Evolutionary conservation across 495 filamentous ascomycete species (phyloP).

Genomic region (Penicillium ochrochloron): DNA sequence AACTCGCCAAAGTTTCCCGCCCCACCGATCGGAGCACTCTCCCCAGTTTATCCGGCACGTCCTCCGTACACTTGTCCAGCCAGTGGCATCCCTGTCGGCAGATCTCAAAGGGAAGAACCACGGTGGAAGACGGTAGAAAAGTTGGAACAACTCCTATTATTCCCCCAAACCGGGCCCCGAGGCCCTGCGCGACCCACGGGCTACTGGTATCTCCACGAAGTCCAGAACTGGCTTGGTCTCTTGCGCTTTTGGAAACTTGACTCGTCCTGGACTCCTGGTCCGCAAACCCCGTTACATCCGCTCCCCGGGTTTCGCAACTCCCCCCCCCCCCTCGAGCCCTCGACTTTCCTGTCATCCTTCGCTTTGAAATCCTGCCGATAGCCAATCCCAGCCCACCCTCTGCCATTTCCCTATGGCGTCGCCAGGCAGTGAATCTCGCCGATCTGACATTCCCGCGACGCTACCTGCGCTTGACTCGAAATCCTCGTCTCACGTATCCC

Average conservation of each 20-base stretch:
- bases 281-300: slow-evolving; percentile 45
- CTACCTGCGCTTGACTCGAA: slow-evolving; percentile 12
- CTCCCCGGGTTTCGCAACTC: slow-evolving; percentile 17
- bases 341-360: slow-evolving; percentile 10
- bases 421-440: slow-evolving; percentile 26
- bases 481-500: slow-evolving; percentile 19
- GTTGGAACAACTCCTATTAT: not conserved
- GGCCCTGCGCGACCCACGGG: slow-evolving; percentile 17
- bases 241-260: slow-evolving; percentile 2
- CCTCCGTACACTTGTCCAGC: too few relatives aligned
- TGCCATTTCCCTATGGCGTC: slow-evolving; percentile 29
- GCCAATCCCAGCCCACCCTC: slow-evolving; percentile 6
- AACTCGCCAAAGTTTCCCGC: not conserved
- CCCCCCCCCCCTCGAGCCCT: not conserved
- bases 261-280: slow-evolving; percentile 13
- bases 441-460: slow-evolving; percentile 26
- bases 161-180: slow-evolving; percentile 11
- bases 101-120: slow-evolving; percentile 6
- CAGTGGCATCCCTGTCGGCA: slow-evolving; percentile 11
- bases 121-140: slow-evolving; percentile 29
- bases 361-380: slow-evolving; percentile 20
- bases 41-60: slow-evolving; percentile 13
- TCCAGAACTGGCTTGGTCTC: slow-evolving; percentile 1
- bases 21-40: slow-evolving; percentile 11
- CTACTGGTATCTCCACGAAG: not conserved